Evolutionary conservation across 2,329 filamentous ascomycete species (phyloP), one percentile per base, ranked within the genome.

Genomic region (Torrubiella hemipterigena): DNA sequence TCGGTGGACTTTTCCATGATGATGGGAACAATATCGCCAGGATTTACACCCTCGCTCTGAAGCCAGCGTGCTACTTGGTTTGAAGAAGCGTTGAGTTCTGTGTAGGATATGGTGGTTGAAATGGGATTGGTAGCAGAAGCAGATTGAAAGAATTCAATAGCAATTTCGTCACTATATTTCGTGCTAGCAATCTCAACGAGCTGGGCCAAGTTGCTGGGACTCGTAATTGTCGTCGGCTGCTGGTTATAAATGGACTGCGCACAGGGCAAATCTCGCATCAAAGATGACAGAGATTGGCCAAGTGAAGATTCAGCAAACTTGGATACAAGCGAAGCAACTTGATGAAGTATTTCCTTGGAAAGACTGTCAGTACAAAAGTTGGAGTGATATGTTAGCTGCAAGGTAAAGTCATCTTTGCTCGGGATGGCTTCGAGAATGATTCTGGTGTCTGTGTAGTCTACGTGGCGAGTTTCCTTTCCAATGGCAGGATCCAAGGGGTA

Each of bases 341-440:
- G n/a, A n/a, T n/a, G 33, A 31, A 9, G 11, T 7, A 8, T 27
- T 29, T 8, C 7, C 7, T 12, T 24, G n/a, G 9, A 23, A 16
- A 4, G 28, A 28, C 19, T 23, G 28, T n/a, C n/a, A n/a, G n/a
- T n/a, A n/a, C n/a, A n/a, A n/a, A n/a, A n/a, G n/a, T 58, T 53
- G 2, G 54, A 45, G 19, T 66, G 66, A 39, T 61, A 67, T 0
- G 70, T 74, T 13, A 63, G 45, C 13, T 63, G 58, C 17, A 67
- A 56, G 2, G 35, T 31, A 36, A 60, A 70, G 4, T 38, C 37
- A 10, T 61, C 52, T 0, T 49, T 45, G 3, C 42, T 49, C 0
- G 86, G 84, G 50, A 86, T 78, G 10, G 91, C 61, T 46, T 94
- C 86, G 6, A 93, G 49, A 3, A 87, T 67, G 2, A 93, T 48